phyloP scores from a whole-genome alignment of 129 eudicot species.

The Saposhnikovia divaricata region DNA sequence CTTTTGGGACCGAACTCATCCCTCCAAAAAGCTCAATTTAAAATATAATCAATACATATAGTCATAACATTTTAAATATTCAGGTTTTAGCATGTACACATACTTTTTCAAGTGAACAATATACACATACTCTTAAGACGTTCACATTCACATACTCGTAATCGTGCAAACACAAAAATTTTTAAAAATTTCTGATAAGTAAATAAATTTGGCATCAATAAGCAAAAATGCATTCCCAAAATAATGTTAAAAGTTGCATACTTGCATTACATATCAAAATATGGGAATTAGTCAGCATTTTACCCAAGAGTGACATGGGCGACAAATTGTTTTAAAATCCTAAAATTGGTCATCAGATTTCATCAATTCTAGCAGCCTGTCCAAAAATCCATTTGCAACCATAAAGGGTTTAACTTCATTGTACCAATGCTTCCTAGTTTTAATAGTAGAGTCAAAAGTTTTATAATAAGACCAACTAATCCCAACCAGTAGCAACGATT shows the following conservation, averaged over 20 bases:
- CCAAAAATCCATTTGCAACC: not conserved
- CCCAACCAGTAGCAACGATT: slow-evolving; percentile 46
- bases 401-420: not conserved
- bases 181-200: too few species aligned
- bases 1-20: too few species aligned
- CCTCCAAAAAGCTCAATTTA: too few species aligned
- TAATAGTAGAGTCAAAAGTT: not conserved
- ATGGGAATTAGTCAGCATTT: not conserved
- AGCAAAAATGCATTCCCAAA: not conserved
- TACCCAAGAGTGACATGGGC: not conserved
- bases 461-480: not conserved
- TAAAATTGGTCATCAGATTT: not conserved
- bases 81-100: too few species aligned
- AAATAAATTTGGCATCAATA: not conserved
- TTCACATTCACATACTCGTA: too few species aligned
- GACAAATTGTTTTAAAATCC: not conserved
- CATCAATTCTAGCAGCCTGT: not conserved
- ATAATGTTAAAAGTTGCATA: not conserved
- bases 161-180: too few species aligned
- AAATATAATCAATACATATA: too few species aligned
- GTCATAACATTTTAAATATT: too few species aligned
- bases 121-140: too few species aligned
- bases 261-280: not conserved
- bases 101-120: too few species aligned
- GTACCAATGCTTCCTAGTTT: not conserved